A percentile compares a stretch with the other conserved stretches of the same genome.
Evolutionary conservation across 352 stramenopile genomes (phyloP).

Genomic region (Phytophthora pini): DNA sequence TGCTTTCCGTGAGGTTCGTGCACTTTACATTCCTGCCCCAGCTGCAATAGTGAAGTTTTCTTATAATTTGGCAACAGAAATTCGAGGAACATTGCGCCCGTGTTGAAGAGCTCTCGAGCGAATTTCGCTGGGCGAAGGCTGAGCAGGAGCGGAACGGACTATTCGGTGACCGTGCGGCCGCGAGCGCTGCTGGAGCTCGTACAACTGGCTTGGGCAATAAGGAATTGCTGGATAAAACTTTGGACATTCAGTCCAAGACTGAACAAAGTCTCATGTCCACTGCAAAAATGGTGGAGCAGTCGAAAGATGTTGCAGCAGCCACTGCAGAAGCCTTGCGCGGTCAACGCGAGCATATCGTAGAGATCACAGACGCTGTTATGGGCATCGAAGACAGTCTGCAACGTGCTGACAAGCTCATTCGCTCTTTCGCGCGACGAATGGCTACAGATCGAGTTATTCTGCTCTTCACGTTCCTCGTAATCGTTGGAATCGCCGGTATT

Average conservation of each 20-base stretch:
- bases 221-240: conserved; percentile 76
- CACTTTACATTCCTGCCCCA: neutral
- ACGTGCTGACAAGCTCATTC: conserved; percentile 85
- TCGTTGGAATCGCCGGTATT: conserved; percentile 81
- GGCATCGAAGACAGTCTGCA: conserved; percentile 82
- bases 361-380: conserved; percentile 90
- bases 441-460: conserved; percentile 85
- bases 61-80: conserved; percentile 52
- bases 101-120: conserved; percentile 80
- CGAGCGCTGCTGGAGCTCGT: conserved; percentile 23
- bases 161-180: conserved; percentile 65
- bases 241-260: conserved; percentile 87
- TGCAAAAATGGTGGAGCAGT: conserved; percentile 87
- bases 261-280: conserved; percentile 86
- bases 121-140: conserved; percentile 83
- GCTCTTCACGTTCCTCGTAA: conserved; percentile 81
- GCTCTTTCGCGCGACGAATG: conserved; percentile 83
- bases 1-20: conserved; percentile 71
- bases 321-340: conserved; percentile 81
- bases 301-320: conserved; percentile 80
- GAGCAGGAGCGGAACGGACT: conserved; percentile 81
- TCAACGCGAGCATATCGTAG: conserved; percentile 88
- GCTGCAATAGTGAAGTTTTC: neutral
- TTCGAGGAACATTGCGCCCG: conserved; percentile 83
- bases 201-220: conserved; percentile 55